Percentiles rank a stretch among this genome's conserved stretches.
Conservation (phyloP, 1,284 basidiomycete species). For the Taiwanofungus camphoratus region DNA sequence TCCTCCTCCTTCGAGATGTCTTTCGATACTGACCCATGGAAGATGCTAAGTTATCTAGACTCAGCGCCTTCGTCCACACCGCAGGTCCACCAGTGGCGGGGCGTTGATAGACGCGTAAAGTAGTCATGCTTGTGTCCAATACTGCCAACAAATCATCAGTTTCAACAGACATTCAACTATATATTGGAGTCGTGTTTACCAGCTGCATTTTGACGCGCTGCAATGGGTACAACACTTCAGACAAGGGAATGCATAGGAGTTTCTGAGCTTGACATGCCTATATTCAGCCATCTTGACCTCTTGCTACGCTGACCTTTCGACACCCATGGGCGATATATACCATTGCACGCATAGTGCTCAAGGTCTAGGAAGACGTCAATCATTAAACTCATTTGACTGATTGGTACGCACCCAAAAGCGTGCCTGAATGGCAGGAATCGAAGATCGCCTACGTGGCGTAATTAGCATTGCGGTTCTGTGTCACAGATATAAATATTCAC, state of each 20-base stretch:
- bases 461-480: neutral
- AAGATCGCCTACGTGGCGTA: slow-evolving; percentile 30
- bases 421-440: slow-evolving; percentile 43
- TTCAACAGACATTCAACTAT: no score
- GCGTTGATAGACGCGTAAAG: no score
- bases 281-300: slow-evolving; percentile 9
- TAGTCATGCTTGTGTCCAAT: no score
- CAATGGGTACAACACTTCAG: no score
- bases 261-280: slow-evolving; percentile 14
- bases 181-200: slow-evolving; percentile 1
- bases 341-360: slow-evolving; percentile 40
- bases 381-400: neutral
- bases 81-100: no score
- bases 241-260: no score
- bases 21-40: no score
- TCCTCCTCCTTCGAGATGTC: no score
- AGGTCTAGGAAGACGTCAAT: no score
- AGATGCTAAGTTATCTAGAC: no score
- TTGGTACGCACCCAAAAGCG: slow-evolving; percentile 30
- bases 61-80: no score
- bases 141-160: neutral
- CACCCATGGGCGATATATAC: slow-evolving; percentile 41
- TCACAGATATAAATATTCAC: neutral
- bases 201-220: slow-evolving; percentile 14
- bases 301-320: slow-evolving; percentile 34